Percentiles rank a stretch among this genome's conserved stretches.
Evolutionary conservation across 2,329 filamentous ascomycete genomes (phyloP).

Genomic region (Aspergillus sp.): DNA sequence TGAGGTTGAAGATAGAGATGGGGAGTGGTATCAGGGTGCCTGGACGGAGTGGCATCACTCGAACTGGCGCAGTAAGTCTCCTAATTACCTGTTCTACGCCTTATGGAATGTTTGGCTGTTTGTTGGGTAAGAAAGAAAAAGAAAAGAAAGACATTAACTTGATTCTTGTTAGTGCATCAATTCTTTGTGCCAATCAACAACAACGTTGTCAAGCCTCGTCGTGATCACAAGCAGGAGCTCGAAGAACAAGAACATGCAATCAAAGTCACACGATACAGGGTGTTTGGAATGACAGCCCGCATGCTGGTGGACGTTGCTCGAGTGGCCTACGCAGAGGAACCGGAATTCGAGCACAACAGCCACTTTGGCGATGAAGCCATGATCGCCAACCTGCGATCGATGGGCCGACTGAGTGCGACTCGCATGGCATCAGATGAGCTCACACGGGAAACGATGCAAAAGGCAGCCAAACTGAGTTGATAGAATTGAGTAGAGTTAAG

Average conservation of each 20-base stretch:
- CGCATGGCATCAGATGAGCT: constrained; percentile 49
- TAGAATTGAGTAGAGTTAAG: not conserved
- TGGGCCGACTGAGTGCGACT: constrained; percentile 52
- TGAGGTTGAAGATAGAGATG: constrained; percentile 27
- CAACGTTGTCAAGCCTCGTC: constrained; percentile 58
- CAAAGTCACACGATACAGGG: constrained; percentile 59
- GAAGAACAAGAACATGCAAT: constrained; percentile 40
- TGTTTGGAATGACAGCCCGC: constrained; percentile 92
- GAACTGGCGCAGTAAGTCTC: constrained; percentile 60
- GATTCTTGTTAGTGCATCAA: constrained; percentile 63
- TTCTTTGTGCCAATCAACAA: constrained; percentile 83
- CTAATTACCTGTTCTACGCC: too few species aligned
- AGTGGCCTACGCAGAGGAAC: constrained; percentile 75
- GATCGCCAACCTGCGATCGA: constrained; percentile 52
- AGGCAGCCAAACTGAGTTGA: constrained; percentile 45
- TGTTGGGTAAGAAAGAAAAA: not conserved
- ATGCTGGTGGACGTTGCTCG: constrained; percentile 85
- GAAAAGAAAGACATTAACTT: constrained; percentile 3
- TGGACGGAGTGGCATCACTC: constrained; percentile 77
- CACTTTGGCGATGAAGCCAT: constrained; percentile 64
- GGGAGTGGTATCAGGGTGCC: constrained; percentile 76
- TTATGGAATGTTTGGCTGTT: too few species aligned
- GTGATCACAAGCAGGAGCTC: constrained; percentile 36
- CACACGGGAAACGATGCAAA: constrained; percentile 47
- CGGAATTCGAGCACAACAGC: constrained; percentile 72